Base-by-base conservation (phyloP, 176 grass and related monocot genomes). In the Dactylis glomerata region DNA sequence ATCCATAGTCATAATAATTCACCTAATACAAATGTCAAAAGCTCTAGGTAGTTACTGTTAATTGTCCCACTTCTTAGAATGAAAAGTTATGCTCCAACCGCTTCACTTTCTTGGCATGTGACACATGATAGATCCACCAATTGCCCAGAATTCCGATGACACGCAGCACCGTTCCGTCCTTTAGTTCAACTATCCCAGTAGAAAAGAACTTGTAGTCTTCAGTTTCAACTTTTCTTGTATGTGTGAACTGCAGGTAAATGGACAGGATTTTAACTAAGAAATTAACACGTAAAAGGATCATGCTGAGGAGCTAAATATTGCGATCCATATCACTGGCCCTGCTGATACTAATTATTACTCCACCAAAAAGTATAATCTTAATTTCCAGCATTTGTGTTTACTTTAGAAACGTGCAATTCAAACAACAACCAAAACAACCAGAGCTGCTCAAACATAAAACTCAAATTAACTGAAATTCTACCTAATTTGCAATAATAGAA, bases 141-240 rank as follows among this genome's bases (percentile, higher is more conserved):
- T 89, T 88, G 38, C 91, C 92, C 79, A 98, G 77, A 51, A 95
- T 79, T 84, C 92, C 95, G 70, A 98, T 73, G 46, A 91, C 17
- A 84, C 84, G 87, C 31, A 98, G 75, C 81, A 86, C 67, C 45
- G 77, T 90, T 87, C 62, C 79, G 46, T 98, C 87, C 56, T 32
- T 67, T 76, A 88, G 68, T 85, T 93, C 89, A 63, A 98, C 77
- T 0, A 52, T 86, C 62, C 86, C 91, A 74, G 80, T 84, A 82
- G 91, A 93, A 58, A 95, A 85, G 41, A 98, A 64, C 87, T 87
- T 95, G 92, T 91, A 95, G 86, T 98, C 95, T 73, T 92, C 54
- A 19, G 81, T 46, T 33, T 88, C 87, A 71, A 98, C 78, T 86
- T 95, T 98, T 82, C 76, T 95, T 64, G 92, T 89, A 76, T 64